Percentiles rank a stretch among this genome's conserved stretches.
These are phyloP conservation scores for Dactylellina sp. DNA, from an alignment of 2,329 filamentous ascomycete genomes.

Conservation along the genomic window DNA sequence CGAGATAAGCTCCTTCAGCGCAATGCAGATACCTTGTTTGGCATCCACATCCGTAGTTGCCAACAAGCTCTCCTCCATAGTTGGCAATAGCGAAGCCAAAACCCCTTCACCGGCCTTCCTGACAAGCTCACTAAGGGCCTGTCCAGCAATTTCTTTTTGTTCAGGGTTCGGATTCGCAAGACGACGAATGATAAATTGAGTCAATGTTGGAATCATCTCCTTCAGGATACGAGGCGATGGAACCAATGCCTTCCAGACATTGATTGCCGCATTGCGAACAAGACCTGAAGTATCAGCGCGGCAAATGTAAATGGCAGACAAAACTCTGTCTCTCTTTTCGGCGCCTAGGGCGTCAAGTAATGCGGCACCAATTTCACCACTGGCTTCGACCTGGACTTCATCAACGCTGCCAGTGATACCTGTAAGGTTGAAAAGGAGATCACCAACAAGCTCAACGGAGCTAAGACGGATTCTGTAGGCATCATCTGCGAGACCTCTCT, in stretches of 20 bases:
- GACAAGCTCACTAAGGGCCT: conserved; percentile 94
- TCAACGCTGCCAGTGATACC: conserved; percentile 89
- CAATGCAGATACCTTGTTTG: conserved; percentile 97
- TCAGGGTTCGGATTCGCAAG: conserved; percentile 97
- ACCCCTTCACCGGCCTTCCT: conserved; percentile 96
- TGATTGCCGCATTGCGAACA: conserved; percentile 88
- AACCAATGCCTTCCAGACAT: conserved; percentile 96
- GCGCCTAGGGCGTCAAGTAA: conserved; percentile 92
- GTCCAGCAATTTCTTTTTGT: conserved; percentile 98
- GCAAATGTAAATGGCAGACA: conserved; percentile 97
- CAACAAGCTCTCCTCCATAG: conserved; percentile 89
- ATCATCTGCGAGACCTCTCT: conserved; percentile 95
- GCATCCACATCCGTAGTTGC: conserved; percentile 90
- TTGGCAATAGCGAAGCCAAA: conserved; percentile 85
- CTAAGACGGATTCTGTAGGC: conserved; percentile 97
- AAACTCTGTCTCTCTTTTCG: conserved; percentile 94
- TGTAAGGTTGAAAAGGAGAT: conserved; percentile 96
- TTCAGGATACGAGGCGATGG: conserved; percentile 91
- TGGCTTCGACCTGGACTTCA: conserved; percentile 71
- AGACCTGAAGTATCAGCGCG: conserved; percentile 94
- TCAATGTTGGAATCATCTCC: conserved; percentile 93
- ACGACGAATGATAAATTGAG: conserved; percentile 91
- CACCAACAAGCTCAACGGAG: conserved; percentile 96
- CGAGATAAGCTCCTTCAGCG: conserved; percentile 89
- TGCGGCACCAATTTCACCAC: conserved; percentile 88